Evolutionary conservation across 2,329 filamentous ascomycete species (phyloP), one percentile per base, ranked within the genome.

Genomic region (Epichloe gansuensis): DNA sequence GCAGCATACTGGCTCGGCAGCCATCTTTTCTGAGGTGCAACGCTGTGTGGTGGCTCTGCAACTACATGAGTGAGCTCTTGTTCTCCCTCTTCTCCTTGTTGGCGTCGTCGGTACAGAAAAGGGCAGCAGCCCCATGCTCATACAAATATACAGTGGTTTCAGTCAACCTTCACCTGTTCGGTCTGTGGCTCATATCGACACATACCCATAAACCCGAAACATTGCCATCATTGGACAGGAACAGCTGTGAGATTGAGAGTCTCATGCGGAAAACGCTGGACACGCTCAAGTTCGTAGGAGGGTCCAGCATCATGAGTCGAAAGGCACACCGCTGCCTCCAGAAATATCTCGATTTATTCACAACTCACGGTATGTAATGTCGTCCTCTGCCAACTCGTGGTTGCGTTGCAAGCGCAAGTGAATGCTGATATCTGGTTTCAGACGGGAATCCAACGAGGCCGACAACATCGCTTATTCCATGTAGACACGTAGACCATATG

Each of bases 31-130:
- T 64, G 25, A 58, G 56, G 37, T 25, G 52, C 13, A 64, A 65
- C 46, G 62, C 61, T 1, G 54, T 60, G 13, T 66, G 63, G 63
- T 66, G 63, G 63, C 57, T 59, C n/a, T 64, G 61, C 50, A 66
- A 66, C 48, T 66, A 64, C 43, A 60, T 57, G 52, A 56, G 63
- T 64, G 56, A 48, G 62, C 3, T 31, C 7, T 12, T 17, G 8
- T 7, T 6, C 9, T 4, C 28, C 4, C 9, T 12, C 6, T 8
- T n/a, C 4, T 11, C 15, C 3, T 39, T n/a, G 6, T n/a, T 39
- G 12, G 28, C 28, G 28, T 31, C 28, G 8, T 31, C 28, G 28
- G 28, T 31, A 31, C 28, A 9, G 28, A 9, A 31, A 11, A 0
- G 28, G 9, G 8, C 28, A 31, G 28, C 28, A 31, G 28, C 28